These are phyloP conservation scores for Blastobotrys petasosporus DNA, from an alignment of 1,139 yeast species.

Conservation along the genomic window DNA sequence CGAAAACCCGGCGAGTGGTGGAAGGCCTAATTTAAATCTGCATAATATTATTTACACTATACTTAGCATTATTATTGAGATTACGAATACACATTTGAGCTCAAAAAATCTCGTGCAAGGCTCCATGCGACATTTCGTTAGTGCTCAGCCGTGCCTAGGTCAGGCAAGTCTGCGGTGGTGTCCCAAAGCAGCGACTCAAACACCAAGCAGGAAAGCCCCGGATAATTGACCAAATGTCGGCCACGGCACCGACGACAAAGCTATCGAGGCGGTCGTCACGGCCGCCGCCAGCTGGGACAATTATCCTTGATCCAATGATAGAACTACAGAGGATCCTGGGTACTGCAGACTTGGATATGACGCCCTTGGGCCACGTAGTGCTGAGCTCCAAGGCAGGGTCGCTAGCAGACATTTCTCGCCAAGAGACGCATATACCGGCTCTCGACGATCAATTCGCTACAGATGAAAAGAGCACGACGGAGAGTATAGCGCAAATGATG, in stretches of 20 bases:
- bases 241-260: neutral
- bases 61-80: no score
- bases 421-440: no score
- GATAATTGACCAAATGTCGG: neutral
- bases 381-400: neutral
- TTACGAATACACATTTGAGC: no score
- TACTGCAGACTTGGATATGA: slow-evolving; percentile 14
- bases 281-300: slow-evolving; percentile 5
- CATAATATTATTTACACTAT: no score
- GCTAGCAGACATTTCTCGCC: no score
- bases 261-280: slow-evolving; percentile 4
- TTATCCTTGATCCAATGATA: neutral
- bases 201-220: no score
- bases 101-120: no score
- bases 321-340: slow-evolving; percentile 17
- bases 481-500: neutral
- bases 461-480: neutral
- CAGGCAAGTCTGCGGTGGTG: no score
- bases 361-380: slow-evolving; percentile 12
- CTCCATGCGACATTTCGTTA: no score
- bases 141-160: no score
- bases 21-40: slow-evolving; percentile 1
- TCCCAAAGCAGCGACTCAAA: no score
- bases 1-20: slow-evolving; percentile 11
- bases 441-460: no score